Conservation (phyloP, 2,329 filamentous ascomycete genomes). For the Pseudopyricularia cyperi region DNA sequence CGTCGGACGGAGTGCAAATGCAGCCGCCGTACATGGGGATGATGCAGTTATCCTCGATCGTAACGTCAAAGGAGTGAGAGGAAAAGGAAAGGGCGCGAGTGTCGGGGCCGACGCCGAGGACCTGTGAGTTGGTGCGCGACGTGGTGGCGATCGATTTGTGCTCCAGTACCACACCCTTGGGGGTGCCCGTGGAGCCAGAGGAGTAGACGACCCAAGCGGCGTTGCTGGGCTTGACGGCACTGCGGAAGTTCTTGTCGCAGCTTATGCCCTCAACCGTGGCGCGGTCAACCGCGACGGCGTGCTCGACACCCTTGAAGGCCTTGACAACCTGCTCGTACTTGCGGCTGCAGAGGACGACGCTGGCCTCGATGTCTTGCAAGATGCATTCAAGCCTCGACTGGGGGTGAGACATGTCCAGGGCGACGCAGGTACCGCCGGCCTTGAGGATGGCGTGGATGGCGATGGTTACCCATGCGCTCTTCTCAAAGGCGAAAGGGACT, state of each 20-base stretch:
- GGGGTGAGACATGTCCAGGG: neutral
- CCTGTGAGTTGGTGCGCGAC: neutral
- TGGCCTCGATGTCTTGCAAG: neutral
- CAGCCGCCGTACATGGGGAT: conserved; percentile 21
- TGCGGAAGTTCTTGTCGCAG: neutral
- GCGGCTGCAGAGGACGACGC: neutral
- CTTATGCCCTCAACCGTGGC: neutral
- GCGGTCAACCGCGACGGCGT: neutral
- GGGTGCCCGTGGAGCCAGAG: conserved; percentile 42
- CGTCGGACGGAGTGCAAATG: conserved; percentile 23
- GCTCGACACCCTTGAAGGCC: neutral
- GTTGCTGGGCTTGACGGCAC: neutral
- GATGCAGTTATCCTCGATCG: conserved; percentile 21
- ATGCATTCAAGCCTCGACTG: neutral
- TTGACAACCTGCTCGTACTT: neutral
- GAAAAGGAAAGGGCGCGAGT: conserved; percentile 9
- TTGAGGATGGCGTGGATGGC: neutral
- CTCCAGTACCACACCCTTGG: conserved; percentile 28
- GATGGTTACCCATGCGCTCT: neutral
- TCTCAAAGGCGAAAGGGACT: neutral
- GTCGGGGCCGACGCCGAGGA: neutral
- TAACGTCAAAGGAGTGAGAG: conserved; percentile 23
- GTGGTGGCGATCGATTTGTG: conserved; percentile 1
- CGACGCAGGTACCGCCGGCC: neutral
- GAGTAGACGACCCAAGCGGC: conserved; percentile 36